Percentiles rank a stretch among this genome's conserved stretches.
Conservation (phyloP, 345 rosid species). For the Populus deltoides region DNA sequence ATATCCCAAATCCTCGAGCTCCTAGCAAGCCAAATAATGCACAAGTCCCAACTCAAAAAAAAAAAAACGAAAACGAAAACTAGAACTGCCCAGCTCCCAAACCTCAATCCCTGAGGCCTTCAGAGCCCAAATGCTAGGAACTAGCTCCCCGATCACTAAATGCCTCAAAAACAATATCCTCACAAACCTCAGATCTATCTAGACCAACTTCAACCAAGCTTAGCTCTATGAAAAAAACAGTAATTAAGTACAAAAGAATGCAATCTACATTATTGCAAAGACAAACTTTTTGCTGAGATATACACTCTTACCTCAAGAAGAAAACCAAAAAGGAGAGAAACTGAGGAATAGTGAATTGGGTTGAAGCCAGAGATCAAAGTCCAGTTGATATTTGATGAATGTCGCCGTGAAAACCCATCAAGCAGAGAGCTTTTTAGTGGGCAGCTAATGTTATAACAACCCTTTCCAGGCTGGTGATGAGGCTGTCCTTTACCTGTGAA, state of each 20-base stretch:
- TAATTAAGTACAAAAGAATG: not conserved
- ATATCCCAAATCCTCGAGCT: constrained; percentile 24
- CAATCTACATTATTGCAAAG: constrained; percentile 9
- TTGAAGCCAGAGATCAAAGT: constrained; percentile 19
- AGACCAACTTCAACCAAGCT: constrained; percentile 14
- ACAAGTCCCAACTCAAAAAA: constrained; percentile 17
- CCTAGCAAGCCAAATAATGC: constrained; percentile 4
- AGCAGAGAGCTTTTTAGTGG: constrained; percentile 33
- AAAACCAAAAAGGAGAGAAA: constrained; percentile 15
- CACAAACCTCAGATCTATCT: constrained; percentile 33
- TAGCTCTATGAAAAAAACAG: not conserved
- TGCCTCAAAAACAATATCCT: constrained; percentile 7
- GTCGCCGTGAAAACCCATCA: constrained; percentile 24
- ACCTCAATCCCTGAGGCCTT: constrained; percentile 9
- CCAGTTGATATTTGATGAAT: constrained; percentile 27
- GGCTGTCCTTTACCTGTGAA: constrained; percentile 57
- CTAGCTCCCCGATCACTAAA: constrained; percentile 6
- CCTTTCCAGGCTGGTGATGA: constrained; percentile 92
- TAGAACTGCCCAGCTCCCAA: constrained; percentile 4
- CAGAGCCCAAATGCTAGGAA: constrained; percentile 2
- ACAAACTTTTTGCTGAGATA: constrained; percentile 12
- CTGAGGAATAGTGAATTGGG: constrained; percentile 10
- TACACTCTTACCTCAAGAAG: constrained; percentile 32
- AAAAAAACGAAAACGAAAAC: not conserved
- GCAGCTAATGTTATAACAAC: constrained; percentile 30